Base-by-base conservation (phyloP, 1,284 basidiomycete genomes). In the Inonotus hispidus region DNA sequence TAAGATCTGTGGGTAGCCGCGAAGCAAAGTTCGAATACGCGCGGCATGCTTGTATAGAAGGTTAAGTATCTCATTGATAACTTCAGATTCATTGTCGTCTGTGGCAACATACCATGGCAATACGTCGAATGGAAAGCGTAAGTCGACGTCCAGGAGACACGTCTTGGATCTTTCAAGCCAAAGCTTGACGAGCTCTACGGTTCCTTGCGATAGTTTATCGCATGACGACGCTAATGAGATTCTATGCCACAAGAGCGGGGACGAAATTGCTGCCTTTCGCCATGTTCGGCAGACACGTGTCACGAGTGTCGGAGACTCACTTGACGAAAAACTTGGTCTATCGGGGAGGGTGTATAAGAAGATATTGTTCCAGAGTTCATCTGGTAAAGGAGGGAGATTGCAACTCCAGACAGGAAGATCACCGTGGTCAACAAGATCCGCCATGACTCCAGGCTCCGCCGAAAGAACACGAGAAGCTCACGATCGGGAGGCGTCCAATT, bases 41-140 rank as follows among this genome's bases (percentile, higher is more conserved):
- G 32, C 19, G 7, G 52, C 29, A 14, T 54, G 50, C 21, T 60
- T 38, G 27, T 14, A 47, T 7, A 55, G 47, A 19, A 60, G 50
- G 38, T 14, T n/a, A 35, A 54, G 19, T 8, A 60, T 27, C 35
- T 47, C 41, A 8, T 35, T 23, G 14, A 54, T 23, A 39, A 38
- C 27, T 21, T 45, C n/a, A 37, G 35, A 47, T 13, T 55, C 59
- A 19, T 46, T 23, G 35, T 47, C 52, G 16, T 54, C 46, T 1
- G 41, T 46, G 25, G 39, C 53, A 21, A 60, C 54, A 35, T 39
- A 45, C 59, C 59, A 60, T 19, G 59, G 59, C 25, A 60, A 38
- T 3, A 54, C 45, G 52, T 60, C 59, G 23, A 54, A 54, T 14
- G 59, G 29, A 46, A 54, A 25, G 7, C 59, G 41, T 16, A 60